Percentiles rank a stretch among this genome's conserved stretches.
phyloP scores from a whole-genome alignment of 2,329 filamentous ascomycete genomes.

The Fusarium siculi region DNA sequence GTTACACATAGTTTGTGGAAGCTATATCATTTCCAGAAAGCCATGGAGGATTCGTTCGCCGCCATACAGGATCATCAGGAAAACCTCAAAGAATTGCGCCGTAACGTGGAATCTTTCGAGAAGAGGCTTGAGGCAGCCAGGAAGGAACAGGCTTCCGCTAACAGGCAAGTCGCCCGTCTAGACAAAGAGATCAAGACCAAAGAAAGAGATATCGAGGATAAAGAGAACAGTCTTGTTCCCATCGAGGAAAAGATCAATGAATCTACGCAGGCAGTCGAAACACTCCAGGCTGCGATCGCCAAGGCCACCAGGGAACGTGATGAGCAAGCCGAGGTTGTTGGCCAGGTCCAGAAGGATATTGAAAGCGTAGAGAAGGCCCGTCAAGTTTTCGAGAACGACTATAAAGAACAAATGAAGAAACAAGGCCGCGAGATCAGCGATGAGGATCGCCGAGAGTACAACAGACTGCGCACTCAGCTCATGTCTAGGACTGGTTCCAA shows the following conservation, averaged over 20 bases:
- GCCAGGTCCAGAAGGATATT: conserved; percentile 83
- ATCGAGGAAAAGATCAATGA: conserved; percentile 92
- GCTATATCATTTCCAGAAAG: conserved; percentile 91
- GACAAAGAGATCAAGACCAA: conserved; percentile 87
- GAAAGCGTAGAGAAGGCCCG: conserved; percentile 89
- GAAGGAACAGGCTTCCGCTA: conserved; percentile 81
- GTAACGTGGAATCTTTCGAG: conserved; percentile 87
- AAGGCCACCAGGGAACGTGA: conserved; percentile 81
- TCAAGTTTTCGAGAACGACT: conserved; percentile 87
- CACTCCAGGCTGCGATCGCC: conserved; percentile 73
- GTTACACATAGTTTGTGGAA: conserved; percentile 97
- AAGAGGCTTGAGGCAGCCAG: conserved; percentile 82
- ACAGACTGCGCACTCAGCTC: conserved; percentile 83
- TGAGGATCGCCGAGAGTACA: conserved; percentile 89
- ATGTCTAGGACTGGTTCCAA: conserved; percentile 84
- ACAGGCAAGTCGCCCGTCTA: conserved; percentile 80
- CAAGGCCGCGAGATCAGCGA: conserved; percentile 88
- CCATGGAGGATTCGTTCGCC: conserved; percentile 90
- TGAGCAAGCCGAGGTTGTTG: conserved; percentile 72
- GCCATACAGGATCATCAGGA: conserved; percentile 95
- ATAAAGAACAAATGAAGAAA: conserved; percentile 84
- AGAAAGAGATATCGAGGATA: conserved; percentile 87
- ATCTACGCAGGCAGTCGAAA: conserved; percentile 75
- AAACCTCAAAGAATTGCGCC: conserved; percentile 90
- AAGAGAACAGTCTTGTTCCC: conserved; percentile 85